These are phyloP conservation scores for Pyrus bretschneideri DNA, from an alignment of 306 rosid genomes.

Conservation along the genomic window DNA sequence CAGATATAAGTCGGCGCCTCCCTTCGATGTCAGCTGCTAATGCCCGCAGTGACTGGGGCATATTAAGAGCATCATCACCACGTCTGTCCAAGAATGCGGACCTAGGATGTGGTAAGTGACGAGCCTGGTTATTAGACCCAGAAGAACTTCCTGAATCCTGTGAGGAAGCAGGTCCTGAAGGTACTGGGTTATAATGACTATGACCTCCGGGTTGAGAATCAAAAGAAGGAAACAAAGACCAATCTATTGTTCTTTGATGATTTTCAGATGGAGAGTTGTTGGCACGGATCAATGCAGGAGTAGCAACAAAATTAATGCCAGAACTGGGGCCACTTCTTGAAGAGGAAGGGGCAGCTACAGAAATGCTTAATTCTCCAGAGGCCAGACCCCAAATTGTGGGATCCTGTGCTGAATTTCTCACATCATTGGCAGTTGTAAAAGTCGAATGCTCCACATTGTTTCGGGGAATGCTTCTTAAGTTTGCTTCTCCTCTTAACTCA, in stretches of 20 bases:
- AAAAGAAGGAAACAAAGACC: conserved; percentile 64
- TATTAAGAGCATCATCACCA: conserved; percentile 43
- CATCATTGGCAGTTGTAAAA: conserved; percentile 31
- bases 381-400: conserved; percentile 44
- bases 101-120: conserved; percentile 50
- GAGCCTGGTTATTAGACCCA: conserved; percentile 32
- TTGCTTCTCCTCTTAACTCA: conserved; percentile 43
- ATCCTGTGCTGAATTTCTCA: conserved; percentile 41
- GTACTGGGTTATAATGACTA: conserved; percentile 38
- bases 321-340: conserved; percentile 54
- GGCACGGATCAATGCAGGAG: conserved; percentile 48
- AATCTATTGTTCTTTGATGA: conserved; percentile 56
- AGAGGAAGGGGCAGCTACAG: conserved; percentile 49
- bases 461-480: conserved; percentile 37
- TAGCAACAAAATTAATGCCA: conserved; percentile 34
- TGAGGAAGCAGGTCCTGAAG: conserved; percentile 45
- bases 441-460: conserved; percentile 37
- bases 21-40: conserved; percentile 71
- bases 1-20: conserved; percentile 72
- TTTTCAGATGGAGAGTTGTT: conserved; percentile 40
- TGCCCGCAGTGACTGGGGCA: conserved; percentile 49
- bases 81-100: conserved; percentile 59
- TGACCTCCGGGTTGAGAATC: conserved; percentile 48
- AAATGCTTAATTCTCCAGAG: conserved; percentile 38
- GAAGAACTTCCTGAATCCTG: conserved; percentile 35